Percentiles rank a stretch among this genome's conserved stretches.
phyloP scores from a whole-genome alignment of 208 protist genomes.

The Willaertia magna region DNA sequence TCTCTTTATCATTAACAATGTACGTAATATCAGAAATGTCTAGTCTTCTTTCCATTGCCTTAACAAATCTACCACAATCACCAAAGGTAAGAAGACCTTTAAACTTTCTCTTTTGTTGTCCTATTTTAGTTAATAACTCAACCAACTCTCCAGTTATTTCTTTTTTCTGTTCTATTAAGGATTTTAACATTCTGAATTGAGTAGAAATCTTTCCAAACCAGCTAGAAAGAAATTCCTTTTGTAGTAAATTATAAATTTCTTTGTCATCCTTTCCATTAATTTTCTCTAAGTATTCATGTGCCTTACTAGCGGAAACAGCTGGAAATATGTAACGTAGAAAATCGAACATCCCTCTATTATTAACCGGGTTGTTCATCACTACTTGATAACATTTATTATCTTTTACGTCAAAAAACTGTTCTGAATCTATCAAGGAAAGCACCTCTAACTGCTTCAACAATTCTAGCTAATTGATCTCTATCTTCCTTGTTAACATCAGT shows the following conservation, averaged over 20 bases:
- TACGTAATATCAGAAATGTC: conserved; percentile 9
- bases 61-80: conserved; percentile 31
- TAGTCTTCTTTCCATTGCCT: background rate
- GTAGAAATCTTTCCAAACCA: background rate
- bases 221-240: background rate
- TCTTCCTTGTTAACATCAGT: conserved; percentile 86
- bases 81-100: conserved; percentile 29
- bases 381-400: too few relatives aligned
- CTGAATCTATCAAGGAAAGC: conserved; percentile 82
- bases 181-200: background rate
- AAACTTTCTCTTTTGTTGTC: background rate
- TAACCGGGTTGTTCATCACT: background rate
- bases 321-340: background rate
- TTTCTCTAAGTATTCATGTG: background rate
- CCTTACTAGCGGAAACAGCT: background rate
- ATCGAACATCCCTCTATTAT: background rate
- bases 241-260: background rate
- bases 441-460: conserved; percentile 72
- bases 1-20: conserved; percentile 22
- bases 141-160: conserved; percentile 24
- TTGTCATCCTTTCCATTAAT: background rate
- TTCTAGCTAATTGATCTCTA: conserved; percentile 65
- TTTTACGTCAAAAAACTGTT: too few relatives aligned
- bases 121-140: conserved; percentile 21
- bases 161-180: conserved; percentile 12